Conservation (phyloP, 2,329 filamentous ascomycete species). For the Diplodia seriata region DNA sequence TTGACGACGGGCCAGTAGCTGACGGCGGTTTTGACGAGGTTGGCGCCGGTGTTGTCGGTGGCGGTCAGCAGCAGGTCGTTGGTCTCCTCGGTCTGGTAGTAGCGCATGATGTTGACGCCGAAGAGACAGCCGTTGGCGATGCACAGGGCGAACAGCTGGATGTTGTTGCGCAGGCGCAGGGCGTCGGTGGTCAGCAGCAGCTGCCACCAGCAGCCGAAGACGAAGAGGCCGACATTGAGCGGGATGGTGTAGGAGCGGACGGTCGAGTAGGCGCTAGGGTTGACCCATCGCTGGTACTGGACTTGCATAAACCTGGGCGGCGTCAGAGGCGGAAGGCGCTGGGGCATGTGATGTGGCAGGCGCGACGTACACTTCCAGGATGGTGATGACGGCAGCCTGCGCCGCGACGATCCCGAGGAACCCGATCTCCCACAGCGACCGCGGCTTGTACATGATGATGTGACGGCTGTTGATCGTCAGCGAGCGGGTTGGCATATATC, state of each 20-base stretch:
- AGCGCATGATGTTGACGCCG: conserved; percentile 37
- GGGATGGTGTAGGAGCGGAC: neutral
- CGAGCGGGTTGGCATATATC: neutral
- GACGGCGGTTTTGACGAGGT: conserved; percentile 34
- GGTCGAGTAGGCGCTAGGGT: neutral
- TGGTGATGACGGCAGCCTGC: conserved; percentile 12
- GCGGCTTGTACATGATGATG: conserved; percentile 21
- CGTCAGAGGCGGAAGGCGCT: no score
- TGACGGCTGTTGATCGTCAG: neutral
- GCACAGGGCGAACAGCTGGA: conserved; percentile 38
- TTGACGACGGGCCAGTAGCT: conserved; percentile 32
- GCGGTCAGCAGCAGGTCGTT: neutral
- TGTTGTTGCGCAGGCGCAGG: conserved; percentile 38
- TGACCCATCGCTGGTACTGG: conserved; percentile 6
- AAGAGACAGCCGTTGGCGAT: conserved; percentile 37
- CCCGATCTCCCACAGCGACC: conserved; percentile 12
- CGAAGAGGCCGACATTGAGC: conserved; percentile 19
- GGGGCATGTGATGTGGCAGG: no score
- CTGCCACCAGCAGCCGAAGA: conserved; percentile 38
- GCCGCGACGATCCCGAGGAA: conserved; percentile 11
- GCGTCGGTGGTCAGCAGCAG: conserved; percentile 38
- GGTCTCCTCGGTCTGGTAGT: conserved; percentile 5
- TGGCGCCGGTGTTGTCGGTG: neutral
- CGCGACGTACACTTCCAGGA: conserved; percentile 7
- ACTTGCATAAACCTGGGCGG: conserved; percentile 13